A percentile compares a stretch with the other conserved stretches of the same genome.
Conservation (phyloP, 1,284 basidiomycete genomes). For the Rhodotorula sp. region DNA sequence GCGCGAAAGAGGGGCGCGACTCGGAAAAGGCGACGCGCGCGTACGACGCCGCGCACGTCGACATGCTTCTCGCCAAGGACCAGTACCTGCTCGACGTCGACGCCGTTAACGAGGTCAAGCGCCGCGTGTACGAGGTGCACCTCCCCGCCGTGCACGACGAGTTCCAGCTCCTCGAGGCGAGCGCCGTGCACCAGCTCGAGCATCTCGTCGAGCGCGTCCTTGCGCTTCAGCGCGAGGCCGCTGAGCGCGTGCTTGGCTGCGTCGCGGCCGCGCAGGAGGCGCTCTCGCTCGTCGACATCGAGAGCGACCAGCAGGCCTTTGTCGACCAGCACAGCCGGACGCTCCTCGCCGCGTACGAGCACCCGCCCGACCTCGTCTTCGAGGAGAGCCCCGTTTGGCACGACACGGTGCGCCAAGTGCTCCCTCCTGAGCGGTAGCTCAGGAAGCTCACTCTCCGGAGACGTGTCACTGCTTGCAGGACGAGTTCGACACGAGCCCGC, state of each 20-base stretch:
- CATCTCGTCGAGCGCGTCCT: constrained; percentile 8
- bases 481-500: constrained; percentile 25
- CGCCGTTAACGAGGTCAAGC: constrained; percentile 34
- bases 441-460: not conserved
- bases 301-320: constrained; percentile 32
- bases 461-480: constrained; percentile 6
- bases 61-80: constrained; percentile 36
- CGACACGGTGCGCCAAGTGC: constrained; percentile 28
- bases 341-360: constrained; percentile 27
- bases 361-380: constrained; percentile 33
- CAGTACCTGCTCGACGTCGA: constrained; percentile 37
- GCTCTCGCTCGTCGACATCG: constrained; percentile 17
- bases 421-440: not conserved
- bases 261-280: constrained; percentile 11
- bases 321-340: constrained; percentile 10
- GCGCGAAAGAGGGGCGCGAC: constrained; percentile 19
- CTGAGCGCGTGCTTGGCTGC: not conserved
- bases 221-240: constrained; percentile 17
- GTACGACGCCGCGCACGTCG: constrained; percentile 27
- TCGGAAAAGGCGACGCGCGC: constrained; percentile 27
- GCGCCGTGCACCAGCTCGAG: constrained; percentile 24
- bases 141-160: constrained; percentile 35
- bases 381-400: constrained; percentile 39
- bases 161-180: constrained; percentile 33
- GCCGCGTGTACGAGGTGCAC: constrained; percentile 28